A percentile compares a stretch with the other conserved stretches of the same genome.
These are phyloP conservation scores for Xylaria flabelliformis DNA, from an alignment of 495 filamentous ascomycete genomes.

Conservation along the genomic window DNA sequence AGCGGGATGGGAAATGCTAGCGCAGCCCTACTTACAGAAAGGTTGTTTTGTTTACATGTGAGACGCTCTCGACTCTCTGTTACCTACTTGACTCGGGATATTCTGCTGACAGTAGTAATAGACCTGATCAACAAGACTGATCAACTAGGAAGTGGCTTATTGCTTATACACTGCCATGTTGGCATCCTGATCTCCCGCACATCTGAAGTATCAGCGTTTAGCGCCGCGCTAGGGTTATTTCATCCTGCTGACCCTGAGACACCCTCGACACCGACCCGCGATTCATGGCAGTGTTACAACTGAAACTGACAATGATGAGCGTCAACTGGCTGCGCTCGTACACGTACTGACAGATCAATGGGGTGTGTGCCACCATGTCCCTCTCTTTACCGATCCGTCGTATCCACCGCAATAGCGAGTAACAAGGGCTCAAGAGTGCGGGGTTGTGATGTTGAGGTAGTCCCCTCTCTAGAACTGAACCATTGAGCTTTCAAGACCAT, in stretches of 20 bases:
- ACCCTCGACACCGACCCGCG: neutral
- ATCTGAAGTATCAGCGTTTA: neutral
- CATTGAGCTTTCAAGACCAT: neutral
- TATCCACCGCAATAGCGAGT: neutral
- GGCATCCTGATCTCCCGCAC: neutral
- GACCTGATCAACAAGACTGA: neutral
- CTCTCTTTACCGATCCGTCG: neutral
- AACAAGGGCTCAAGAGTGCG: conserved; percentile 14
- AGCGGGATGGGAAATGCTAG: conserved; percentile 5
- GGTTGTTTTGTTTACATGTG: neutral
- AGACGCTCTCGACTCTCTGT: neutral
- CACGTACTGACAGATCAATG: neutral
- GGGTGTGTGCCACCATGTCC: neutral
- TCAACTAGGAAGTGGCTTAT: neutral
- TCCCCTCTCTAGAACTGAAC: conserved; percentile 2
- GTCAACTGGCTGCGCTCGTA: neutral
- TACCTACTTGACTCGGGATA: too few relatives aligned
- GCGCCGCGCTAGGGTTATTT: neutral
- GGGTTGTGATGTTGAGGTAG: conserved; percentile 7
- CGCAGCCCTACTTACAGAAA: neutral
- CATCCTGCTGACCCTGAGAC: conserved; percentile 8
- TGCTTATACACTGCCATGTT: neutral
- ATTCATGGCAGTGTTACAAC: neutral
- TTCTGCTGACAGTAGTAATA: neutral
- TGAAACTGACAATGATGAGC: neutral